Conservation (phyloP, 495 filamentous ascomycete genomes). For the Lindgomyces ingoldianus region DNA sequence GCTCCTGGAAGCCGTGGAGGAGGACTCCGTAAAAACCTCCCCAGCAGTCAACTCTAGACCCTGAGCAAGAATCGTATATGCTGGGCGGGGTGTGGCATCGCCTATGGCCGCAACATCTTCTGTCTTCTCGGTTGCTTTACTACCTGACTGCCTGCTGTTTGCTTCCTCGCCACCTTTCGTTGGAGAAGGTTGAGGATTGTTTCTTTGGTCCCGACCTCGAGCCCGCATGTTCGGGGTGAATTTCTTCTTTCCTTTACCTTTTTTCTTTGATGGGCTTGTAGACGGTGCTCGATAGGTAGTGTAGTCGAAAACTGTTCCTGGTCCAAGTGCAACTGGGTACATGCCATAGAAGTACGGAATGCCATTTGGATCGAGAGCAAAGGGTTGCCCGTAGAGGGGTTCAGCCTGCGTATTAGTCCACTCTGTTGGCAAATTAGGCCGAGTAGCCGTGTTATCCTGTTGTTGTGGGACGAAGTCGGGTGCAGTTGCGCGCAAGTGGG, state of each 20-base stretch:
- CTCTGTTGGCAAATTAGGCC: neutral
- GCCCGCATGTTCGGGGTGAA: neutral
- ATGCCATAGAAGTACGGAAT: constrained; percentile 13
- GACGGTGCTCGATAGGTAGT: neutral
- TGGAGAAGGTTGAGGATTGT: neutral
- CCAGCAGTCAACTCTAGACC: neutral
- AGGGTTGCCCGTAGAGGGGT: neutral
- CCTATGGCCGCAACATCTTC: neutral
- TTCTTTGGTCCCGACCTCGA: neutral
- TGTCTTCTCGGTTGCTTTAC: neutral
- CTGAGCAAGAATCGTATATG: neutral
- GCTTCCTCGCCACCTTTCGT: neutral
- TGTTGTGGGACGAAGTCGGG: constrained; percentile 22
- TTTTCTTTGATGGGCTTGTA: neutral
- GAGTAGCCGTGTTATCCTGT: neutral
- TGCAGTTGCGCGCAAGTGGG: constrained; percentile 26
- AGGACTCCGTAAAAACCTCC: neutral
- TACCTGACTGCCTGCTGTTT: too few relatives aligned
- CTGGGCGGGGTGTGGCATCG: neutral
- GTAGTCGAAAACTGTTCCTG: neutral
- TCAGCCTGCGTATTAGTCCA: neutral
- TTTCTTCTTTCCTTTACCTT: neutral
- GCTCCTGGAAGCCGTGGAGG: neutral
- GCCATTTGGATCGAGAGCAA: neutral
- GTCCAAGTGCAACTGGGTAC: neutral